These are phyloP conservation scores for Suillus americanus DNA, from an alignment of 768 basidiomycete genomes.

Conservation along the genomic window DNA sequence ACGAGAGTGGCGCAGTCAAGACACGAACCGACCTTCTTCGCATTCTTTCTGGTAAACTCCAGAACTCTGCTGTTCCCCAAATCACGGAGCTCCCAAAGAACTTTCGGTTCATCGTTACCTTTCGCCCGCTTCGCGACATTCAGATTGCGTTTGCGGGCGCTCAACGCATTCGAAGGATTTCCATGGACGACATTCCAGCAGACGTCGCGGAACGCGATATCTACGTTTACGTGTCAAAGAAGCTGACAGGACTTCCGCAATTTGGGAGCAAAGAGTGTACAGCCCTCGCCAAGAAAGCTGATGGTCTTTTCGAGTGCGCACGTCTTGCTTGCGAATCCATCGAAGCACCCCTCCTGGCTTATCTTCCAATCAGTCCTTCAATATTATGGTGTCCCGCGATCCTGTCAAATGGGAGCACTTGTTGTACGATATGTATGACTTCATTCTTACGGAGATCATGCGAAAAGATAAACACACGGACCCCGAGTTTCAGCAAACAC, in stretches of 20 bases:
- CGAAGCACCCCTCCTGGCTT: neutral
- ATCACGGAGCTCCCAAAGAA: constrained; percentile 6
- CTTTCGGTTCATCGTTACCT: constrained; percentile 8
- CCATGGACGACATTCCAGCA: too few relatives aligned
- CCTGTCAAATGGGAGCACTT: neutral
- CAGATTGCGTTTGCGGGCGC: too few relatives aligned
- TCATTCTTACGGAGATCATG: neutral
- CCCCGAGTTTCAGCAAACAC: too few relatives aligned
- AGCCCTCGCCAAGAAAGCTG: neutral
- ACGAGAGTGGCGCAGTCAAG: constrained; percentile 9
- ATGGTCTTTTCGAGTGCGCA: neutral
- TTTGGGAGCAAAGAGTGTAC: too few relatives aligned
- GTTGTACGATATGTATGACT: neutral
- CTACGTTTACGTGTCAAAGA: too few relatives aligned
- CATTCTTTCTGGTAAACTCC: neutral
- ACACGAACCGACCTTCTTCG: constrained; percentile 14
- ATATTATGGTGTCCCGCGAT: neutral
- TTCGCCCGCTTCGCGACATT: too few relatives aligned
- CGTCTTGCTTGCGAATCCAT: neutral
- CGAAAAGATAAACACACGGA: neutral
- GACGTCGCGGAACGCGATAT: too few relatives aligned
- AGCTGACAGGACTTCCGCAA: too few relatives aligned
- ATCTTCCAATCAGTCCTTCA: neutral
- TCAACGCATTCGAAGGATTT: too few relatives aligned
- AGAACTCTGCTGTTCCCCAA: too few relatives aligned